Base-by-base conservation (phyloP, 179 eudicot genomes). In the Heliamphora pulchella region DNA sequence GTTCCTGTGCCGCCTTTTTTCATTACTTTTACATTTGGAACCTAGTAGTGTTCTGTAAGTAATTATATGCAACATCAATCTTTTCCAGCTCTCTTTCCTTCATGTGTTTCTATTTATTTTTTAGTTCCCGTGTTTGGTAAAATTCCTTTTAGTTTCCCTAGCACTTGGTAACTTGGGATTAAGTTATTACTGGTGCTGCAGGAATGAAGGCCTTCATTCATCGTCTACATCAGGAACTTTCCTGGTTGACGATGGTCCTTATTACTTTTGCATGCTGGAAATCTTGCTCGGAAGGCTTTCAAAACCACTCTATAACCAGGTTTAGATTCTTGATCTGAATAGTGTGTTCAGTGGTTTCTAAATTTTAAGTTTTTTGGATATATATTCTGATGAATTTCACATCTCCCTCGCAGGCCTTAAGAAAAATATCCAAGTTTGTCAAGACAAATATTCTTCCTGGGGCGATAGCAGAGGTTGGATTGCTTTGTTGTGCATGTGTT, bases 401-500 rank as follows among this genome's bases (percentile, higher is more conserved):
- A 61, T 74, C 62, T 74, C 20, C n/a, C 73, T 80, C 63, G 44
- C 90, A 96, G 99, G 99, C 99, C 77, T 82, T 96, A 80, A 94
- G 80, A 82, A 96, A 94, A 86, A 90, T 92, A 62, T 89, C 97
- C 70, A 94, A 96, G 91, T 96, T 96, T 87, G 91, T 96, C 75
- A 86, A 83, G 73, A 85, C 92, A 82, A 96, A 92, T 87, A 90
- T 94, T 83, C 99, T 96, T 88, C 98, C 97, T 59, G 99, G 99
- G 82, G 99, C 99, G 77, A 87, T 94, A 81, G 93, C 97, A 11
- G 99, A 96, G 87, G 97, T 96, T 80, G 99, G 99, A 75, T 86
- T 94, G 85, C 99, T 96, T 76, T 96, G 99, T 79, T 90, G 96
- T 92, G 98, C 99, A 43, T 96, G 98, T 85, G 90, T 96, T 81